Percentiles rank a stretch among this genome's conserved stretches.
phyloP scores from a whole-genome alignment of 768 basidiomycete genomes.

The Trametes cubensis region DNA sequence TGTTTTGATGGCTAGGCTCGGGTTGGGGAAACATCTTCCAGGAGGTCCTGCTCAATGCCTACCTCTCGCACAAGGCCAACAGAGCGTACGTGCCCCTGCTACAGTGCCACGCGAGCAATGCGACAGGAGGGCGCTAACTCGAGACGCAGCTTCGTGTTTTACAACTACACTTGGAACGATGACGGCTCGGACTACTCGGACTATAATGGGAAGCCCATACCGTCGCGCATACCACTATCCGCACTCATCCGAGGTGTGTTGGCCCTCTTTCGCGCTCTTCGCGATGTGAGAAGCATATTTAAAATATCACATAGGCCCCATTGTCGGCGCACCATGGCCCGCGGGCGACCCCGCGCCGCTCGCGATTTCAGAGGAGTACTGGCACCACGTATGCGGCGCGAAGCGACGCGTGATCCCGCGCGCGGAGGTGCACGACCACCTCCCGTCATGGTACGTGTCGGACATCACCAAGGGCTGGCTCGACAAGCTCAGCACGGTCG shows the following conservation, averaged over 20 bases:
- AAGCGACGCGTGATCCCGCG: conserved; percentile 34
- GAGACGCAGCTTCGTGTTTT: conserved; percentile 48
- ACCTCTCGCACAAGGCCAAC: conserved; percentile 48
- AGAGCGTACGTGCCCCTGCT: conserved; percentile 47
- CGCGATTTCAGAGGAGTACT: conserved; percentile 43
- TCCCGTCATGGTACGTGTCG: conserved; percentile 33
- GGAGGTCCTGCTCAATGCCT: conserved; percentile 55
- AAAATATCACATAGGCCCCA: conserved; percentile 38
- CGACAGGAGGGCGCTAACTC: not conserved
- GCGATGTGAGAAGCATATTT: not conserved
- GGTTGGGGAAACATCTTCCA: conserved; percentile 70
- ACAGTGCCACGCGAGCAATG: not conserved
- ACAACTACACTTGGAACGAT: conserved; percentile 59
- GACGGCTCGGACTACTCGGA: conserved; percentile 45
- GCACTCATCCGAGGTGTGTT: conserved; percentile 48
- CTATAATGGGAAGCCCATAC: conserved; percentile 52
- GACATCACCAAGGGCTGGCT: conserved; percentile 45
- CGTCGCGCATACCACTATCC: conserved; percentile 57
- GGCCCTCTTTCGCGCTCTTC: not conserved
- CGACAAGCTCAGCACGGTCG: conserved; percentile 35
- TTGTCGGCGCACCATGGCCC: conserved; percentile 45
- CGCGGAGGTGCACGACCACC: conserved; percentile 30
- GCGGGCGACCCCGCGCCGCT: conserved; percentile 36
- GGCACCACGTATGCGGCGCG: conserved; percentile 42
- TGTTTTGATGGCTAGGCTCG: conserved; percentile 37